A percentile compares a stretch with the other conserved stretches of the same genome.
Conservation (phyloP, 805 yeast species). For the Candida bentonensis region DNA sequence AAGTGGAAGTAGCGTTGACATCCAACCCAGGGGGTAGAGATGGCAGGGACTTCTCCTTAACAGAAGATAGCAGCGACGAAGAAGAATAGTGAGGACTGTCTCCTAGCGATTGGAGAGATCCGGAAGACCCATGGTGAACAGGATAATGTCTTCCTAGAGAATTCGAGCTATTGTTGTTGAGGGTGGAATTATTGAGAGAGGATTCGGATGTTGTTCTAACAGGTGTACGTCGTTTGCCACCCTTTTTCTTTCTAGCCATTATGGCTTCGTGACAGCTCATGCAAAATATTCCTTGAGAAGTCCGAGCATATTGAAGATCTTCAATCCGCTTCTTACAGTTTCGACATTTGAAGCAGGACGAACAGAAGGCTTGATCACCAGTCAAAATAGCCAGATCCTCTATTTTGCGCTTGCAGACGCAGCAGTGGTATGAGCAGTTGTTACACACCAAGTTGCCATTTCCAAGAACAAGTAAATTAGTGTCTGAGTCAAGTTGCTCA, state of each 20-base stretch:
- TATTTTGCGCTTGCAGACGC: constrained; percentile 71
- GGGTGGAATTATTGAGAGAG: background rate
- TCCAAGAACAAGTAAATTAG: constrained; percentile 82
- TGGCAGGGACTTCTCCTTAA: constrained; percentile 8
- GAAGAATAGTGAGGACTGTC: background rate
- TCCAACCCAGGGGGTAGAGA: constrained; percentile 6
- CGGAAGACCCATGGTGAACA: background rate
- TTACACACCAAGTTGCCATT: constrained; percentile 85
- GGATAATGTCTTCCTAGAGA: background rate
- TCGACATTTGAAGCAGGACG: constrained; percentile 78
- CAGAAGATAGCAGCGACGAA: background rate
- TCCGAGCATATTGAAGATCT: constrained; percentile 81
- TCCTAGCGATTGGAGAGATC: background rate
- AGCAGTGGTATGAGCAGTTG: constrained; percentile 84
- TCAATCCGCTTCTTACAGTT: constrained; percentile 77
- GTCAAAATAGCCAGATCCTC: constrained; percentile 89
- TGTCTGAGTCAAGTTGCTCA: constrained; percentile 65
- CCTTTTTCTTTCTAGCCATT: constrained; percentile 36
- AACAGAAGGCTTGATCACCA: constrained; percentile 90
- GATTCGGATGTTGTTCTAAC: background rate
- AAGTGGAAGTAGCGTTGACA: background rate
- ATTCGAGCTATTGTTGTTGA: background rate
- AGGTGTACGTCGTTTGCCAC: background rate
- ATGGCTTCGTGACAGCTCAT: constrained; percentile 82
- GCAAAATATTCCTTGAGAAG: constrained; percentile 85